Evolutionary conservation across 2,329 filamentous ascomycete species (phyloP).

Genomic region (Piedraia hortae): DNA sequence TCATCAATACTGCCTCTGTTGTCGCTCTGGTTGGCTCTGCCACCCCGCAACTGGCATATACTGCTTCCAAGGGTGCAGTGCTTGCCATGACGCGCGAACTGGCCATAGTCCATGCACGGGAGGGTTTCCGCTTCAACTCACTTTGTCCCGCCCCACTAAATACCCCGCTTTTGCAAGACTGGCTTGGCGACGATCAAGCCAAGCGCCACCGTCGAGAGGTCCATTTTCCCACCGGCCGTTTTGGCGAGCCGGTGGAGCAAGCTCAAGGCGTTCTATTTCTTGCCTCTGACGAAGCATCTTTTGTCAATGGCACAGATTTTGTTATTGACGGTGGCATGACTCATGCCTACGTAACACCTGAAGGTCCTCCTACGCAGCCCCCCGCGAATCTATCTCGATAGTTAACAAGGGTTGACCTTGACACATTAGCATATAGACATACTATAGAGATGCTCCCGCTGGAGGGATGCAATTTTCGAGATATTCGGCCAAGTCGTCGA

Average conservation of each 20-base stretch:
- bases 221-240: slow-evolving; percentile 68
- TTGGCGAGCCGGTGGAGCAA: slow-evolving; percentile 84
- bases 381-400: slow-evolving; percentile 14
- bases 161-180: slow-evolving; percentile 76
- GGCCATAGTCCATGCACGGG: slow-evolving; percentile 72
- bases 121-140: slow-evolving; percentile 72
- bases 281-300: slow-evolving; percentile 66
- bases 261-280: slow-evolving; percentile 71
- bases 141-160: slow-evolving; percentile 79
- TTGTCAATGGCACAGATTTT: slow-evolving; percentile 77
- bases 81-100: slow-evolving; percentile 72
- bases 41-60: slow-evolving; percentile 77
- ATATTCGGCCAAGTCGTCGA: slow-evolving; percentile 51
- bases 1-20: slow-evolving; percentile 82
- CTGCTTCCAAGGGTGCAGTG: slow-evolving; percentile 78
- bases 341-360: slow-evolving; percentile 52
- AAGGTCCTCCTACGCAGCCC: slow-evolving; percentile 26
- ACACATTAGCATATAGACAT: too few relatives aligned
- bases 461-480: slow-evolving; percentile 26
- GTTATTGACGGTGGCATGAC: slow-evolving; percentile 90
- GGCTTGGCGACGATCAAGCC: slow-evolving; percentile 61
- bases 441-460: too few relatives aligned
- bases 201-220: slow-evolving; percentile 66
- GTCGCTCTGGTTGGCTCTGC: slow-evolving; percentile 69
- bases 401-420: too few relatives aligned